Evolutionary conservation across 1,284 basidiomycete genomes (phyloP).

Genomic region (Quambalaria eucalypti): DNA sequence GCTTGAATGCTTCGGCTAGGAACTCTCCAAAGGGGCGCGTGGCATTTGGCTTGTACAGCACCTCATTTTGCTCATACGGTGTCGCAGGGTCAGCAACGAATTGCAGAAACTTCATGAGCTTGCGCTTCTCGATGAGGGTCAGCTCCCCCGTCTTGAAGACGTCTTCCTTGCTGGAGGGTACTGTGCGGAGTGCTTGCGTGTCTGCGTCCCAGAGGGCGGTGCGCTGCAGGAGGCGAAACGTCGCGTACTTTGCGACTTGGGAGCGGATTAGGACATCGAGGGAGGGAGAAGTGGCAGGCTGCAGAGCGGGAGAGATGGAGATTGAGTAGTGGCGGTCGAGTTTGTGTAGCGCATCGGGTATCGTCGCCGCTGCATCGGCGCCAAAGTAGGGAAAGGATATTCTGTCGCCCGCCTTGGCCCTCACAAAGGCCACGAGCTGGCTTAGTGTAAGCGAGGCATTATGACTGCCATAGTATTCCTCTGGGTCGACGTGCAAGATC

Average conservation of each 20-base stretch:
- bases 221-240: conserved; percentile 72
- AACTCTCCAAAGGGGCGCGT: conserved; percentile 50
- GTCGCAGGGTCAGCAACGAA: conserved; percentile 55
- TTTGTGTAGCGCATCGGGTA: conserved; percentile 9
- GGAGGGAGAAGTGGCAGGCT: conserved; percentile 69
- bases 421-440: conserved; percentile 56
- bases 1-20: conserved; percentile 57
- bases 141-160: conserved; percentile 67
- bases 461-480: conserved; percentile 73
- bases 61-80: too few species aligned
- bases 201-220: conserved; percentile 11
- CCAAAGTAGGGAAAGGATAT: conserved; percentile 13
- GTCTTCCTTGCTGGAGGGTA: conserved; percentile 85
- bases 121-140: conserved; percentile 72
- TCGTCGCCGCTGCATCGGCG: not conserved
- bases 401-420: not conserved
- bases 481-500: conserved; percentile 77
- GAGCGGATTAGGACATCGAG: conserved; percentile 72
- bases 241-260: conserved; percentile 80
- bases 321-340: conserved; percentile 62
- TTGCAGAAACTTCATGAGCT: conserved; percentile 82
- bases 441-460: conserved; percentile 73
- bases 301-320: conserved; percentile 70
- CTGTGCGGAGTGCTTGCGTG: conserved; percentile 42
- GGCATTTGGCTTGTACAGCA: conserved; percentile 12